phyloP scores from a whole-genome alignment of 2,329 filamentous ascomycete genomes.

The Madurella fahalii region DNA sequence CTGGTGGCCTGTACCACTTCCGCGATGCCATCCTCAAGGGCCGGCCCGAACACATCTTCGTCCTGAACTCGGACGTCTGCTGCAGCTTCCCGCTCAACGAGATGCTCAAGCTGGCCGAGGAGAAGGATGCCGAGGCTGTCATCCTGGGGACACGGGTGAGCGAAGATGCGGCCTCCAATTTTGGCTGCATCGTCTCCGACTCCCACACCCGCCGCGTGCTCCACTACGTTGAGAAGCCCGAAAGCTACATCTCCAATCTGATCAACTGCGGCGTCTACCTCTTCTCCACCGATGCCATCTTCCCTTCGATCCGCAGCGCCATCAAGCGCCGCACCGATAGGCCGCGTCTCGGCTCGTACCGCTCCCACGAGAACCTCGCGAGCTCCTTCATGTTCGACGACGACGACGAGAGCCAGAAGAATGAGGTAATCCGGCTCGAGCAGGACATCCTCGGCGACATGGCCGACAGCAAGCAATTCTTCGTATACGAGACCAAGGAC shows the following conservation, averaged over 20 bases:
- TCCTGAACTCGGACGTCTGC: conserved; percentile 97
- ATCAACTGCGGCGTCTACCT: conserved; percentile 99
- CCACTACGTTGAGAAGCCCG: conserved; percentile 98
- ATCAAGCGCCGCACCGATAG: conserved; percentile 95
- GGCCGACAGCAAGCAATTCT: conserved; percentile 96
- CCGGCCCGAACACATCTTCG: conserved; percentile 89
- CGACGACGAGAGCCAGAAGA: conserved; percentile 70
- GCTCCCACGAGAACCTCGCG: conserved; percentile 90
- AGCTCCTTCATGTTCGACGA: conserved; percentile 53
- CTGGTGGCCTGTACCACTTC: conserved; percentile 97
- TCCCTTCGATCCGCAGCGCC: conserved; percentile 87
- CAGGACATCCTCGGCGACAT: conserved; percentile 95
- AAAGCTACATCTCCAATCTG: conserved; percentile 94
- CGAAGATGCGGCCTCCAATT: conserved; percentile 90
- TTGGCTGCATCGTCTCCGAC: conserved; percentile 96
- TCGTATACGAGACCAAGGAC: conserved; percentile 96
- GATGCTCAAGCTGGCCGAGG: conserved; percentile 91
- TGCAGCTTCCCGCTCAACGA: conserved; percentile 95
- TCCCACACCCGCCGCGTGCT: conserved; percentile 89
- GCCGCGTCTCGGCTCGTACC: conserved; percentile 89
- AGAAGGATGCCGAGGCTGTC: conserved; percentile 93
- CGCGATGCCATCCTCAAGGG: conserved; percentile 97
- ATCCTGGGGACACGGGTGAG: conserved; percentile 89
- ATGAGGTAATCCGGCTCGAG: conserved; percentile 87
- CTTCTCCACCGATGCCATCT: conserved; percentile 92